These are phyloP conservation scores for Pythium volutum DNA, from an alignment of 352 stramenopile species.

Conservation along the genomic window DNA sequence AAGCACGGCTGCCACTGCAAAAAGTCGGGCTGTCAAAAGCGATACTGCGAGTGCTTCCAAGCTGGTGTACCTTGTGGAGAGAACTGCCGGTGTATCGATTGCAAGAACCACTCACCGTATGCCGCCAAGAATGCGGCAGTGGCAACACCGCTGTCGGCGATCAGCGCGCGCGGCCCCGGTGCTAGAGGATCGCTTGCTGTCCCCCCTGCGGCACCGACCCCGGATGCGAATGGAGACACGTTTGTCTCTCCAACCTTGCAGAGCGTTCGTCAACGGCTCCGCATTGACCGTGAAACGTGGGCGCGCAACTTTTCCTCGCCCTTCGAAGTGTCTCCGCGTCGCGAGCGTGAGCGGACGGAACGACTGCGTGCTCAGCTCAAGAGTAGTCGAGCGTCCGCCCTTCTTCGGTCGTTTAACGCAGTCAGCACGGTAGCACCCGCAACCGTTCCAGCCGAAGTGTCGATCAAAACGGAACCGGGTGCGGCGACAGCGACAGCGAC, in stretches of 20 bases:
- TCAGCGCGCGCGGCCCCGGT: conserved; percentile 23
- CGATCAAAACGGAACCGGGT: conserved; percentile 20
- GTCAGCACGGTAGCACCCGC: not conserved
- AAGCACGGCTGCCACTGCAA: conserved; percentile 96
- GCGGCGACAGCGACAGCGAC: not conserved
- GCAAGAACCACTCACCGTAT: conserved; percentile 71
- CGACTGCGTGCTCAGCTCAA: conserved; percentile 46
- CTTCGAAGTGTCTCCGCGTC: conserved; percentile 52
- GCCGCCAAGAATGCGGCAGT: conserved; percentile 22
- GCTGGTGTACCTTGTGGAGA: conserved; percentile 80
- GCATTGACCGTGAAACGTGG: conserved; percentile 69
- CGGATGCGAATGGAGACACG: conserved; percentile 14
- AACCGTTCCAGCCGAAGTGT: not conserved
- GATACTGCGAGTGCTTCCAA: conserved; percentile 98
- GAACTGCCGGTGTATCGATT: conserved; percentile 90
- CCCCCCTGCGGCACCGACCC: not conserved
- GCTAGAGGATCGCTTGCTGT: conserved; percentile 14
- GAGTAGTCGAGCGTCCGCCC: conserved; percentile 25
- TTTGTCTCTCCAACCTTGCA: conserved; percentile 65
- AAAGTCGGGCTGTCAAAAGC: conserved; percentile 96
- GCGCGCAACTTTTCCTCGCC: conserved; percentile 65
- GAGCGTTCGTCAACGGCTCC: conserved; percentile 50
- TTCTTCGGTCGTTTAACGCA: conserved; percentile 22
- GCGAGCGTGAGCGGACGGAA: conserved; percentile 48
- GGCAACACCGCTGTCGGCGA: conserved; percentile 21